Conservation (phyloP, 2,329 filamentous ascomycete species). For the Chrysoporthe austroafricana region DNA sequence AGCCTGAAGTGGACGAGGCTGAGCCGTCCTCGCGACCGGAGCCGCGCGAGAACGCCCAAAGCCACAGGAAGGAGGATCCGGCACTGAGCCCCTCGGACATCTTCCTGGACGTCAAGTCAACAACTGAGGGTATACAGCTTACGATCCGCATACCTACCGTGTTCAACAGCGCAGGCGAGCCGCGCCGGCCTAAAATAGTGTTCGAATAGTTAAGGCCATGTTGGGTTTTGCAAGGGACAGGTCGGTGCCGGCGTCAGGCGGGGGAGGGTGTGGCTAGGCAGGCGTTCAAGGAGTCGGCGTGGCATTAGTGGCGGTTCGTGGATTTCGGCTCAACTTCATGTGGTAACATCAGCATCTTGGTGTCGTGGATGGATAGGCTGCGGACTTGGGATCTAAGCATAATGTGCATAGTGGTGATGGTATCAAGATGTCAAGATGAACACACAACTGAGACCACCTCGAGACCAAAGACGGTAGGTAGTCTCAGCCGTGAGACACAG, state of each 20-base stretch:
- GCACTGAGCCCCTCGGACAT: constrained; percentile 53
- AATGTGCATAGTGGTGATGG: background rate
- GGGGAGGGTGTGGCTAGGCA: background rate
- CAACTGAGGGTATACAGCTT: constrained; percentile 60
- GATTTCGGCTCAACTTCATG: background rate
- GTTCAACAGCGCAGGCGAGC: constrained; percentile 46
- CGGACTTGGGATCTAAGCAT: background rate
- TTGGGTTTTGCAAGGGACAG: background rate
- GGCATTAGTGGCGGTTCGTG: background rate
- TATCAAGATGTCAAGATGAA: background rate
- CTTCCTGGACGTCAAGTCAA: constrained; percentile 61
- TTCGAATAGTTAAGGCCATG: constrained; percentile 33
- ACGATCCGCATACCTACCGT: constrained; percentile 62
- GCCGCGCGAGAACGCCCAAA: constrained; percentile 41
- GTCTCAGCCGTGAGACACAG: background rate
- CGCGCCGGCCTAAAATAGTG: constrained; percentile 37
- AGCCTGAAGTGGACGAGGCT: constrained; percentile 35
- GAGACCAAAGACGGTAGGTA: background rate
- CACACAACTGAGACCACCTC: background rate
- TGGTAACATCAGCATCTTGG: background rate
- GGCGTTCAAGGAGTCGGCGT: background rate
- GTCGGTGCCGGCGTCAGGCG: background rate
- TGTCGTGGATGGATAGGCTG: background rate
- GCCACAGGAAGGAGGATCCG: constrained; percentile 43
- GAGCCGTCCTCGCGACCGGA: constrained; percentile 35